These are phyloP conservation scores for Crepidotus variabilis DNA, from an alignment of 768 basidiomycete genomes.

Conservation along the genomic window DNA sequence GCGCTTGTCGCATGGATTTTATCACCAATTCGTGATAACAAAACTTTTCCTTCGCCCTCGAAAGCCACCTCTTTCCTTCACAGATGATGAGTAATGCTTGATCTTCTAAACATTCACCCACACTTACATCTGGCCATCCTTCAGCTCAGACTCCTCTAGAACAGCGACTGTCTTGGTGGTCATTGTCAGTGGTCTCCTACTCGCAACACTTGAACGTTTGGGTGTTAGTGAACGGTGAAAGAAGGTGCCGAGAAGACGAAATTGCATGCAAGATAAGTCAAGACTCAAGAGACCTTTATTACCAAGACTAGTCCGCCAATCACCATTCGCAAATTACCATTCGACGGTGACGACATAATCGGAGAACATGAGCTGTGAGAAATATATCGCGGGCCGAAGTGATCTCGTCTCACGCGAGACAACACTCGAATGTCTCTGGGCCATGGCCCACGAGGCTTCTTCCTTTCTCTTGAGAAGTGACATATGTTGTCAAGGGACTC, in stretches of 20 bases:
- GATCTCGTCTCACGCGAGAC: too few relatives aligned
- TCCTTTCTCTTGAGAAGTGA: too few relatives aligned
- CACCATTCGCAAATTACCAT: neutral
- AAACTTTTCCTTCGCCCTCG: conserved; percentile 64
- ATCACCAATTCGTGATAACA: conserved; percentile 73
- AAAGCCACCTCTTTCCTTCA: conserved; percentile 81
- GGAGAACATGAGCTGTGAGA: neutral
- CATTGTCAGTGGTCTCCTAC: conserved; percentile 28
- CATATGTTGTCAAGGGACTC: too few relatives aligned
- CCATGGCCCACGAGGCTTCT: too few relatives aligned
- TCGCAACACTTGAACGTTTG: neutral
- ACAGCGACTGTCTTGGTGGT: conserved; percentile 52
- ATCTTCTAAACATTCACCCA: neutral
- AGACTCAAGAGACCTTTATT: neutral
- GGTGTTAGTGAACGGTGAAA: conserved; percentile 4
- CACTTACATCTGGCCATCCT: conserved; percentile 63
- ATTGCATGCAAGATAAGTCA: neutral
- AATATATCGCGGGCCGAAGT: neutral
- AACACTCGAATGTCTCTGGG: too few relatives aligned
- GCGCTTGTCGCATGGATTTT: conserved; percentile 77
- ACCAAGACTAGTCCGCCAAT: neutral
- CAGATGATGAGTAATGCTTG: neutral
- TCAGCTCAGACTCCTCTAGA: conserved; percentile 50
- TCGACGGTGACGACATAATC: neutral
- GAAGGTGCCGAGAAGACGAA: neutral